A percentile compares a stretch with the other conserved stretches of the same genome.
These are phyloP conservation scores for Strobilomyces confusus DNA, from an alignment of 768 basidiomycete species.

Conservation along the genomic window DNA sequence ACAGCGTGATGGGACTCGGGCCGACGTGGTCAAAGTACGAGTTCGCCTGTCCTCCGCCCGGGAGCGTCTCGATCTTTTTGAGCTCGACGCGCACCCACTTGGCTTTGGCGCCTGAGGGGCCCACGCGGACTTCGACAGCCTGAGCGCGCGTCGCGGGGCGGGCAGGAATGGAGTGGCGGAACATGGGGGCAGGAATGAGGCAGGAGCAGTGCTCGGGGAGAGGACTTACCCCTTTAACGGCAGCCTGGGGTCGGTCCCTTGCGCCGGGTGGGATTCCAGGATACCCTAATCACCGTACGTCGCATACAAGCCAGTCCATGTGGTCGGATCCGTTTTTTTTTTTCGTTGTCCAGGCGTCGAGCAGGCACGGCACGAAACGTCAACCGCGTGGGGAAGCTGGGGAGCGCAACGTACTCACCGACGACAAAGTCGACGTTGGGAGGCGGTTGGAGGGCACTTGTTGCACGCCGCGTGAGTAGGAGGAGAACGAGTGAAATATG, in stretches of 20 bases:
- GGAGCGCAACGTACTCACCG: conserved; percentile 41
- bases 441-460: conserved; percentile 77
- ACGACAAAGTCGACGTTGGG: conserved; percentile 88
- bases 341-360: not conserved
- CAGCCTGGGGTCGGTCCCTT: conserved; percentile 73
- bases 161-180: not conserved
- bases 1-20: conserved; percentile 75
- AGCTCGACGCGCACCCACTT: conserved; percentile 92
- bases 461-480: conserved; percentile 7
- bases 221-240: conserved; percentile 76
- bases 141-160: conserved; percentile 25
- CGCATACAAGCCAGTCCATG: not conserved
- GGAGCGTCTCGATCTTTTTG: conserved; percentile 83
- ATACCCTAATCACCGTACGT: conserved; percentile 49
- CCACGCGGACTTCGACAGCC: conserved; percentile 84
- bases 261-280: conserved; percentile 84
- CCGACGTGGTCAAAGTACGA: conserved; percentile 80
- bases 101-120: conserved; percentile 73
- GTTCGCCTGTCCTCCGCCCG: conserved; percentile 62
- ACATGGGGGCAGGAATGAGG: not conserved
- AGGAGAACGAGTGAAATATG: not conserved
- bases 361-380: not conserved
- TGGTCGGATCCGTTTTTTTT: not conserved
- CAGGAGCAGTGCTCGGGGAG: not conserved
- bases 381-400: not conserved